These are phyloP conservation scores for Gomphus sp. DNA, from an alignment of 1,284 basidiomycete genomes.

Conservation along the genomic window DNA sequence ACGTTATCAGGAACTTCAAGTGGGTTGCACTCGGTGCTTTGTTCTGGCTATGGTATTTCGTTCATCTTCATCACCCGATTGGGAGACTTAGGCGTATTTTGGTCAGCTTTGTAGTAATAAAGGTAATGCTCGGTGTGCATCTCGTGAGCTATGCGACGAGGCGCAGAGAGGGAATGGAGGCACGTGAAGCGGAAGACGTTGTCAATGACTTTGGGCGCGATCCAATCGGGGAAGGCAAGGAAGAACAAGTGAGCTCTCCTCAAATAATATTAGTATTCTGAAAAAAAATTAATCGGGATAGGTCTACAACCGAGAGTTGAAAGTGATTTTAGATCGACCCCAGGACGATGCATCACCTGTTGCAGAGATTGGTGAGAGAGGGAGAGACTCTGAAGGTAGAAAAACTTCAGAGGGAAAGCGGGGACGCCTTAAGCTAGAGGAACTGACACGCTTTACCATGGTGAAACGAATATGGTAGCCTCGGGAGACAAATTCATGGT, in stretches of 20 bases:
- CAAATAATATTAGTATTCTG: background rate
- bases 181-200: constrained; percentile 56
- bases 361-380: constrained; percentile 62
- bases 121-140: constrained; percentile 82
- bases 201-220: constrained; percentile 81
- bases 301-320: constrained; percentile 76
- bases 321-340: constrained; percentile 56
- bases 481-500: background rate
- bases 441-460: constrained; percentile 89
- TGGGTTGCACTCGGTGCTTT: constrained; percentile 57
- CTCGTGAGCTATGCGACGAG: constrained; percentile 76
- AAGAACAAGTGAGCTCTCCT: constrained; percentile 58
- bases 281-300: constrained; percentile 19
- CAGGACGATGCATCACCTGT: constrained; percentile 60
- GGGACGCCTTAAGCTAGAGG: constrained; percentile 65
- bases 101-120: constrained; percentile 69
- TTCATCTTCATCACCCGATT: constrained; percentile 4
- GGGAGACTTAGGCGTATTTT: background rate
- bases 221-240: constrained; percentile 79
- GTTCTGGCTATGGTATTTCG: constrained; percentile 73
- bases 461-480: constrained; percentile 85
- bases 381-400: constrained; percentile 8
- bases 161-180: constrained; percentile 68
- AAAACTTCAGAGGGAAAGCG: constrained; percentile 34
- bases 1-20: constrained; percentile 43